Conservation (phyloP, 179 eudicot genomes). For the Corrigiola litoralis region DNA sequence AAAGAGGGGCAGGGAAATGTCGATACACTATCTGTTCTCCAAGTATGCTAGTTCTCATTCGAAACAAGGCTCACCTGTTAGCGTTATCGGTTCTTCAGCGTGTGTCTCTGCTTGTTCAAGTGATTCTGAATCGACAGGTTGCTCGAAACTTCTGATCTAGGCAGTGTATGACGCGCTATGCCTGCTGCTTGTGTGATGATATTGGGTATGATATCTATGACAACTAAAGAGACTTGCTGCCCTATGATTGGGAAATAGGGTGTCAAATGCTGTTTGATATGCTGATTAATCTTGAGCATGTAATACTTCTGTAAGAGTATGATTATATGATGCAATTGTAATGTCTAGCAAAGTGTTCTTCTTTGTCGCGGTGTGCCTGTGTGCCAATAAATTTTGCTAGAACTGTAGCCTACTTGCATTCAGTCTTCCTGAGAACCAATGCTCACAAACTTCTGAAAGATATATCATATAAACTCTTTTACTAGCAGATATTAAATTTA, state of each 20-base stretch:
- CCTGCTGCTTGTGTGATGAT: neutral
- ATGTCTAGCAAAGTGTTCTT: neutral
- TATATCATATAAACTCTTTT: too few species aligned
- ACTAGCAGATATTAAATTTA: too few species aligned
- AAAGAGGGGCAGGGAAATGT: conserved; percentile 12
- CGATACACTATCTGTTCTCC: conserved; percentile 30
- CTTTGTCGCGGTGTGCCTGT: too few species aligned
- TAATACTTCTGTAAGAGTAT: neutral
- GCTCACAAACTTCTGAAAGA: too few species aligned
- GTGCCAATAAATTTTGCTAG: too few species aligned
- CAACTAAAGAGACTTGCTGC: too few species aligned
- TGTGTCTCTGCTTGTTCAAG: conserved; percentile 15
- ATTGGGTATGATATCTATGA: too few species aligned
- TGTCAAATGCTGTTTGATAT: neutral
- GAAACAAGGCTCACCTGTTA: conserved; percentile 2
- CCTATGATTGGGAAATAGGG: neutral
- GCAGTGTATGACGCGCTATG: neutral
- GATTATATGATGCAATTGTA: neutral
- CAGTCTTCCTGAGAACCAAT: too few species aligned
- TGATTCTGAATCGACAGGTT: conserved; percentile 24
- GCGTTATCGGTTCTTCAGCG: conserved; percentile 14
- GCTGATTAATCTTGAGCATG: conserved; percentile 1
- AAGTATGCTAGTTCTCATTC: conserved; percentile 21
- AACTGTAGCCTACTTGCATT: too few species aligned
- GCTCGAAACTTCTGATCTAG: conserved; percentile 13